Percentiles rank a stretch among this genome's conserved stretches.
These are phyloP conservation scores for Ceratocystis smalleyi DNA, from an alignment of 2,329 filamentous ascomycete species.

Conservation along the genomic window DNA sequence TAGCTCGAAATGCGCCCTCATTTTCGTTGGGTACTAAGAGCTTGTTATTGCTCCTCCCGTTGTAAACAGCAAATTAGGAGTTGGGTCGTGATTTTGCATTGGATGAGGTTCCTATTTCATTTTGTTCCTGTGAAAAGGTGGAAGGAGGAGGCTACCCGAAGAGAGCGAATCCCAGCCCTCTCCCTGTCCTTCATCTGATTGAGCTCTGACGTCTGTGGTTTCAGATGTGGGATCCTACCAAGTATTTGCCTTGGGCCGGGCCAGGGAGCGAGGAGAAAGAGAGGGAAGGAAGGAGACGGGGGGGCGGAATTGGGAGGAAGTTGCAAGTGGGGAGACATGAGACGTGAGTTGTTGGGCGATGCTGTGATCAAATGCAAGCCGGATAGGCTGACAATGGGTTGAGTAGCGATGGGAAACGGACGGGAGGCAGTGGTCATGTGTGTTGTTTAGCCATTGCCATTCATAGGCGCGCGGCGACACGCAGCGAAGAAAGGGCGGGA, in stretches of 20 bases:
- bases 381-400: background rate
- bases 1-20: background rate
- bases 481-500: background rate
- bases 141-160: background rate
- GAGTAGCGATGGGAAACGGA: background rate
- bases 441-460: no score
- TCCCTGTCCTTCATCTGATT: slow-evolving; percentile 3
- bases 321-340: background rate
- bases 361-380: background rate
- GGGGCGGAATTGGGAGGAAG: background rate
- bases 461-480: no score
- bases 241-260: background rate
- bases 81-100: background rate
- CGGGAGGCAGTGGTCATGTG: background rate
- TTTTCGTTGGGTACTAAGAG: background rate
- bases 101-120: background rate
- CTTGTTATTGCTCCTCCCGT: background rate
- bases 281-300: background rate
- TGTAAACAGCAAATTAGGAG: background rate
- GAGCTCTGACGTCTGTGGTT: background rate
- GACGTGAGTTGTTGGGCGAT: background rate
- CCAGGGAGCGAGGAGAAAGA: background rate
- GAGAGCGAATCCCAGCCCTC: background rate
- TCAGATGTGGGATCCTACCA: background rate
- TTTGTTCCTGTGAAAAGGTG: background rate